Evolutionary conservation across 352 stramenopile genomes (phyloP), one percentile per base, ranked within the genome.

Genomic region (Phytopythium sindhum): DNA sequence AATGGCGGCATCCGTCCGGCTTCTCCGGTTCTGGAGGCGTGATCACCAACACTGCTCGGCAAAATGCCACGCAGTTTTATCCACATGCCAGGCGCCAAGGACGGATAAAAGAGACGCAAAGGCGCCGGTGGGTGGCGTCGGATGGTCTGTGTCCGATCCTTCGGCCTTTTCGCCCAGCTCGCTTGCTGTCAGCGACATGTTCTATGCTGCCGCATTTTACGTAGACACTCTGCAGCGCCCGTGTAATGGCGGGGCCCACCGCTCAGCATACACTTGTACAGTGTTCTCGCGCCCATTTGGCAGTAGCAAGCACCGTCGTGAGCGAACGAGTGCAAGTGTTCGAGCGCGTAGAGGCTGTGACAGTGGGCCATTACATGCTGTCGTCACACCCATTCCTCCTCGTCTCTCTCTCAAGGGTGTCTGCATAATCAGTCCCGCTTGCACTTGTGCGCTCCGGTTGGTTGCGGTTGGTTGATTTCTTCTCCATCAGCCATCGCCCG

Each of bases 391-490:
- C 53, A 50, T 60, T 45, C 53, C 35, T 23, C 35, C 53, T 48
- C 35, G 33, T 35, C 39, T 35, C 24, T 60, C 21, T 33, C 53
- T 39, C 31, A 42, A 8, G 39, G 33, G 11, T 33, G n/a, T 11
- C 1, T 50, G 29, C 51, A 57, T 19, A 57, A 39, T 17, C 51
- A n/a, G 51, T 23, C 14, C 51, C 29, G 29, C 19, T 39, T 39
- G 29, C 51, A 57, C 51, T 57, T 57, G 51, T 17, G 51, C 51
- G 4, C 26, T 39, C 12, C 50, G 47, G 47, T 29, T 54, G 26
- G 50, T 57, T 57, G 51, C 51, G 4, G 51, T 57, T 57, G 51
- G 51, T 57, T 57, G 51, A 57, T 57, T 57, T 44, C 35, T 57
- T 57, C 51, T 8, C 29, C 26, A 57, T 57, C 51, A 57, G 51